These are phyloP conservation scores for Amanita molliuscula DNA, from an alignment of 768 basidiomycete genomes.

Conservation along the genomic window DNA sequence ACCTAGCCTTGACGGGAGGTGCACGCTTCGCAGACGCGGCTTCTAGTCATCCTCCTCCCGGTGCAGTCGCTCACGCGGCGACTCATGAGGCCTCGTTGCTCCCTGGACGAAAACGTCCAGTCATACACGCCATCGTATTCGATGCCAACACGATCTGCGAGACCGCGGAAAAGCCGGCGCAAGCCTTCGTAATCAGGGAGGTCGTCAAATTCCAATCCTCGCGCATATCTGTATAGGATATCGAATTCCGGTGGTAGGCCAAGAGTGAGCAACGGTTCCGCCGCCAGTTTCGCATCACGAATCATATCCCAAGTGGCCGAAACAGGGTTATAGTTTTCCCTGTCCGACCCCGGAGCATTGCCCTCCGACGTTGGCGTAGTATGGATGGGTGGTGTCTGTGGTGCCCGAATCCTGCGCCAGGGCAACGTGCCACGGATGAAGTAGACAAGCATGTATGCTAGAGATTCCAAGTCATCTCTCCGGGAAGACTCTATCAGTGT, in stretches of 20 bases:
- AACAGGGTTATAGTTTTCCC: constrained; percentile 39
- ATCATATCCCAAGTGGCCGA: constrained; percentile 71
- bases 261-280: constrained; percentile 57
- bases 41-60: not conserved
- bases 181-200: constrained; percentile 83
- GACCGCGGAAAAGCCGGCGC: constrained; percentile 56
- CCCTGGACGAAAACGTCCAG: constrained; percentile 23
- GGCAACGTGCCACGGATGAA: constrained; percentile 71
- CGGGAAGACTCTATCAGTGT: constrained; percentile 51
- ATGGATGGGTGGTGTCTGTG: constrained; percentile 21
- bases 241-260: constrained; percentile 77
- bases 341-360: constrained; percentile 13
- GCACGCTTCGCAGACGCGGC: constrained; percentile 30
- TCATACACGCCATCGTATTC: constrained; percentile 42
- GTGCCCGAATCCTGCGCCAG: constrained; percentile 65
- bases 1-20: constrained; percentile 19
- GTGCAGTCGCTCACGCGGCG: constrained; percentile 20
- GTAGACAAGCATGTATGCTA: constrained; percentile 79
- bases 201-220: constrained; percentile 80
- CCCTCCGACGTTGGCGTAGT: constrained; percentile 13
- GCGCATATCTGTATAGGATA: constrained; percentile 70
- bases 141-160: constrained; percentile 44
- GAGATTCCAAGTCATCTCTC: constrained; percentile 69
- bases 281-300: constrained; percentile 58
- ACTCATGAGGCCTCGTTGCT: constrained; percentile 8